phyloP scores from a whole-genome alignment of 306 rosid species.

The Spatholobus suberectus region DNA sequence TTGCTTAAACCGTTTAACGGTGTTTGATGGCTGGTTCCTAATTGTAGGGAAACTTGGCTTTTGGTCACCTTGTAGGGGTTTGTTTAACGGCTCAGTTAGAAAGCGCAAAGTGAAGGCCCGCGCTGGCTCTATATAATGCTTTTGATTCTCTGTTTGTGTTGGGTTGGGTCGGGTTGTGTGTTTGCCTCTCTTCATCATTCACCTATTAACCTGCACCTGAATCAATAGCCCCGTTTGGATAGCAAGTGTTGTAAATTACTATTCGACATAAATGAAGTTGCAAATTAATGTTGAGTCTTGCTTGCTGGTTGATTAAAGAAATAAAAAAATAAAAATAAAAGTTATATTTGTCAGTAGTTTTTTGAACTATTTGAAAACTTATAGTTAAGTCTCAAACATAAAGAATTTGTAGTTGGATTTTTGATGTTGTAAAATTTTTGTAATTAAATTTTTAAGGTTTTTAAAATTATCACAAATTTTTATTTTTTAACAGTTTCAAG shows the following conservation, averaged over 20 bases:
- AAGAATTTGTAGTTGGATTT: no score
- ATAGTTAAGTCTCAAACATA: no score
- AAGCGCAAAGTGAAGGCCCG: not conserved
- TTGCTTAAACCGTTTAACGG: slow-evolving; percentile 28
- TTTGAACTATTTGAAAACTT: no score
- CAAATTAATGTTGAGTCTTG: not conserved
- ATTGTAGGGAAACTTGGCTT: slow-evolving; percentile 25
- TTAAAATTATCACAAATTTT: no score
- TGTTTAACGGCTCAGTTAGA: not conserved
- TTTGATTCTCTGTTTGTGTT: slow-evolving; percentile 2
- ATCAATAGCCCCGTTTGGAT: not conserved
- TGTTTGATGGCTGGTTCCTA: slow-evolving; percentile 34
- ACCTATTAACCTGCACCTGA: slow-evolving; percentile 9
- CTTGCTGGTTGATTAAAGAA: not conserved
- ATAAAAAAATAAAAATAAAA: no score
- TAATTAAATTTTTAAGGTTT: no score
- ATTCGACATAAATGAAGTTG: not conserved
- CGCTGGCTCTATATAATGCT: not conserved
- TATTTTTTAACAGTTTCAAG: no score
- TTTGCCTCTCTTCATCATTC: not conserved
- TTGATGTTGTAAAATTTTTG: no score
- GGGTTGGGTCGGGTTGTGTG: not conserved
- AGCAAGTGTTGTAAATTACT: not conserved
- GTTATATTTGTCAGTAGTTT: no score
- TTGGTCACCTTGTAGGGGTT: not conserved